Evolutionary conservation across 2,329 filamentous ascomycete genomes (phyloP).

Genomic region (Hypocrella siamensis): DNA sequence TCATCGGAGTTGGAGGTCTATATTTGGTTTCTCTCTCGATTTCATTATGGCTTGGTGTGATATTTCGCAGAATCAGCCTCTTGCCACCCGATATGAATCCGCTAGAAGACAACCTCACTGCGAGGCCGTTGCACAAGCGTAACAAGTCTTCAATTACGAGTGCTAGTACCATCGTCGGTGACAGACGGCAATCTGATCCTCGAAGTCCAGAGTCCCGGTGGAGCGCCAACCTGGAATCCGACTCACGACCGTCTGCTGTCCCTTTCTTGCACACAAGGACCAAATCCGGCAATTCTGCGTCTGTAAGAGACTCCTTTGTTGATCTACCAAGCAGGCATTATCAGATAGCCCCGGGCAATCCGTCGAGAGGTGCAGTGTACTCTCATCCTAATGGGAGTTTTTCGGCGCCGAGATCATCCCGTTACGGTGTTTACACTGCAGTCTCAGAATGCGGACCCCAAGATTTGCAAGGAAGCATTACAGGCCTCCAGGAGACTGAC

Average conservation of each 20-base stretch:
- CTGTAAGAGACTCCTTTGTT: slow-evolving; percentile 35
- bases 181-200: slow-evolving; percentile 45
- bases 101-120: slow-evolving; percentile 70
- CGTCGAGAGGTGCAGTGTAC: slow-evolving; percentile 26
- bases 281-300: slow-evolving; percentile 41
- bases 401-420: slow-evolving; percentile 20
- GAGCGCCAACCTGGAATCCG: slow-evolving; percentile 26
- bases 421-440: slow-evolving; percentile 11
- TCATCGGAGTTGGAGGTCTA: slow-evolving; percentile 46
- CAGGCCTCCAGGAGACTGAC: background rate
- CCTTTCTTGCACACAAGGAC: slow-evolving; percentile 70
- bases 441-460: background rate
- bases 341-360: slow-evolving; percentile 28
- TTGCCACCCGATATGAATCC: slow-evolving; percentile 94
- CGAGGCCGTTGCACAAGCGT: slow-evolving; percentile 55
- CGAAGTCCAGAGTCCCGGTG: slow-evolving; percentile 19
- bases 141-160: slow-evolving; percentile 46
- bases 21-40: slow-evolving; percentile 57
- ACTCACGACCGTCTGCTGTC: slow-evolving; percentile 38
- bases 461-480: background rate
- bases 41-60: slow-evolving; percentile 58
- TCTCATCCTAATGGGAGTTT: slow-evolving; percentile 30
- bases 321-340: slow-evolving; percentile 42
- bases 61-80: slow-evolving; percentile 67
- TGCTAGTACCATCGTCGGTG: slow-evolving; percentile 24